Conservation (phyloP, 257 asterid species). For the Fraxinus excelsior region DNA sequence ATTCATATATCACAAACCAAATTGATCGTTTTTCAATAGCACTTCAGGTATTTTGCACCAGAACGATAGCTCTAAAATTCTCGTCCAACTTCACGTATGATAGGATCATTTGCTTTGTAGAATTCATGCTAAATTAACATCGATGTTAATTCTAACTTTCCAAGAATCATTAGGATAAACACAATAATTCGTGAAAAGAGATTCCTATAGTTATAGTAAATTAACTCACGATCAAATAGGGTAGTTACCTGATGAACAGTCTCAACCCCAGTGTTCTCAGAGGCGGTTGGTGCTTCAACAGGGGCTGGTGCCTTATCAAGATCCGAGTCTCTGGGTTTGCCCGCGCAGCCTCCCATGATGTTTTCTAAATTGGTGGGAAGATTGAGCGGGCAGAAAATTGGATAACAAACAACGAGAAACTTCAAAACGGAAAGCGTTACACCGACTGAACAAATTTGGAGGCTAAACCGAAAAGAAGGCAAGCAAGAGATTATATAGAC, state of each 20-base stretch:
- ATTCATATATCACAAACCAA: background rate
- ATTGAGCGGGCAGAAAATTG: constrained; percentile 40
- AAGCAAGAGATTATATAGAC: background rate
- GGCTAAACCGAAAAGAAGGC: constrained; percentile 24
- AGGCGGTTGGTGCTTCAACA: constrained; percentile 35
- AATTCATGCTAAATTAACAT: no score
- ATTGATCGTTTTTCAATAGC: no score
- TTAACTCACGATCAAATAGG: background rate
- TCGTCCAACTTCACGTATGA: no score
- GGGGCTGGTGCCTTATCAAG: constrained; percentile 39
- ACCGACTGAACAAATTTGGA: background rate
- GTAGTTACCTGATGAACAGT: constrained; percentile 40
- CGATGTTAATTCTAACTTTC: background rate
- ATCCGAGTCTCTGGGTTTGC: constrained; percentile 74
- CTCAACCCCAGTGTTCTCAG: constrained; percentile 40
- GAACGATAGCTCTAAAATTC: no score
- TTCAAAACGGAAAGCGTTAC: background rate
- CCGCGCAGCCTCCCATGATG: constrained; percentile 92
- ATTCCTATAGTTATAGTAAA: background rate
- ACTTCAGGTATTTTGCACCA: no score
- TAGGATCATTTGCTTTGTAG: no score
- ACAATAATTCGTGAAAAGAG: background rate
- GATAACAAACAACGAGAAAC: constrained; percentile 25
- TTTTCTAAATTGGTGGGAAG: constrained; percentile 12
- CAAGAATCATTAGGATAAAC: background rate